Base-by-base conservation (phyloP, 805 yeast genomes). In the Candida endomychidarum region DNA sequence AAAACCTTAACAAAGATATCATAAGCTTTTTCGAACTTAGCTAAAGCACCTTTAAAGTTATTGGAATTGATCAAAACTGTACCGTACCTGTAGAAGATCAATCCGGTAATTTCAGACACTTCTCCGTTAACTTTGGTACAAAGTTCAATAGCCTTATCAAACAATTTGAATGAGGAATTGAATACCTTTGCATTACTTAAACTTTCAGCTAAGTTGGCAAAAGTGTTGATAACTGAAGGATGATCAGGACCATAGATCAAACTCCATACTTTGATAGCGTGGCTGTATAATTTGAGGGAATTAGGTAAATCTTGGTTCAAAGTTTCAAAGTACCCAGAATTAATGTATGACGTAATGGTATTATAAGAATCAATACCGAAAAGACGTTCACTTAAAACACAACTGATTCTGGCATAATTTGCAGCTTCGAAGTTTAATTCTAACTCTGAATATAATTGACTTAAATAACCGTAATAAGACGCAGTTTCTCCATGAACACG, bases 301-400 rank as follows among this genome's bases (percentile, higher is more conserved):
- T 83, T 81, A 23, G 70, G 62, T 27, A 77, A 64, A 50, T 80
- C 77, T 24, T 78, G 78, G 49, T 77, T 75, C 8, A 77, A 64
- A 28, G 79, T 66, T 60, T 90, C 96, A 53, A 76, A 74, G 54
- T 72, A 75, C 1, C 93, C 95, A 49, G 90, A 66, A 61, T 87
- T 88, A 51, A 81, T 72, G 57, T 83, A 77, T 28, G 86, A 70
- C 49, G 87, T 74, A 26, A 87, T 61, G 18, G 90, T 76, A 48
- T 88, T 91, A 53, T 76, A 77, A 10, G 93, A 77, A 56, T 91
- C 98, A 47, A 80, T 61, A 46, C 99, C 99, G 37, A 70, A 61
- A 9, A 81, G 73, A 64, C 98, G 80, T 70, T 91, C 98, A 44
- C 81, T 72, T 45, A 89, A 78, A 27, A 78, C 67, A 46, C 80